phyloP scores from a whole-genome alignment of 148 eudicot genomes.

The Cornus florida region DNA sequence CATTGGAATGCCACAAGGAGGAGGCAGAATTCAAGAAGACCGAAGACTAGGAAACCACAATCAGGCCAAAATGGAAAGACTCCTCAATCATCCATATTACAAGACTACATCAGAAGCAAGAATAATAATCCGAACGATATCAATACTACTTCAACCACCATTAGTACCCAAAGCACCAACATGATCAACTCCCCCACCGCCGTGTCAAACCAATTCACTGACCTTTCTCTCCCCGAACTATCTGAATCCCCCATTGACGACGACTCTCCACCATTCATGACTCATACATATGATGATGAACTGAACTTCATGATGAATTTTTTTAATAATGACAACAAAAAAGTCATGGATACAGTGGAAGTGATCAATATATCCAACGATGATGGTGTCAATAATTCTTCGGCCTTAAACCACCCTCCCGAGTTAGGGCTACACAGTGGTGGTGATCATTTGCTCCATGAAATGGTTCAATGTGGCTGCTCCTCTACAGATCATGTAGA shows the following conservation, averaged over 20 bases:
- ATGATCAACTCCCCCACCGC: conserved; percentile 21
- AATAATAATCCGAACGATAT: conserved; percentile 7
- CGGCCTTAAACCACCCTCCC: background rate
- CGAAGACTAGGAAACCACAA: conserved; percentile 36
- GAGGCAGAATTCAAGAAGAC: conserved; percentile 50
- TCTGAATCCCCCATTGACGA: conserved; percentile 21
- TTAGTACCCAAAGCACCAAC: conserved; percentile 1
- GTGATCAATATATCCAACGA: background rate
- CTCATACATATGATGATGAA: conserved; percentile 43
- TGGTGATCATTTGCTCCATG: background rate
- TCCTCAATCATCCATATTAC: conserved; percentile 42
- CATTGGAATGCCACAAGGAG: conserved; percentile 93
- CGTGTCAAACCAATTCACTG: background rate
- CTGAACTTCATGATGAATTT: conserved; percentile 41
- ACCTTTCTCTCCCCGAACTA: conserved; percentile 4
- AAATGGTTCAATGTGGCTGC: background rate
- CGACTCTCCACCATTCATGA: conserved; percentile 26
- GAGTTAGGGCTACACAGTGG: background rate
- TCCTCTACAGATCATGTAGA: background rate
- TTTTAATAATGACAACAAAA: conserved; percentile 24
- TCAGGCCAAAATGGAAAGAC: conserved; percentile 8
- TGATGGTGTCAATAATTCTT: background rate
- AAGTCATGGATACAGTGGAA: background rate
- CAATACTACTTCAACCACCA: background rate
- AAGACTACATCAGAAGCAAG: conserved; percentile 53